phyloP scores from a whole-genome alignment of 75 land plant species.

The Selaginella tamariscina region DNA sequence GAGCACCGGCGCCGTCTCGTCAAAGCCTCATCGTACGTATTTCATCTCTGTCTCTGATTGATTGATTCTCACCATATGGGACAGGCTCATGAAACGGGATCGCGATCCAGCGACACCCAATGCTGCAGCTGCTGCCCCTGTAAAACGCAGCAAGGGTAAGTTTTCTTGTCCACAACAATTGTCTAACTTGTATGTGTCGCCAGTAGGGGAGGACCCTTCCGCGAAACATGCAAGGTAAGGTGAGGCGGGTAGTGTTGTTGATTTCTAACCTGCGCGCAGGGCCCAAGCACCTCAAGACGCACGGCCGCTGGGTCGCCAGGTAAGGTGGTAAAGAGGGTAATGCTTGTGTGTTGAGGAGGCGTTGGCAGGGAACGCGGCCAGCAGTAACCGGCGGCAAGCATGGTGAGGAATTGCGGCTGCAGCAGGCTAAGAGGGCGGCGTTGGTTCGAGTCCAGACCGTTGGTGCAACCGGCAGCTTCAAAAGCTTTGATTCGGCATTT shows the following conservation, averaged over 20 bases:
- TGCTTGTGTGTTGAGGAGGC: neutral
- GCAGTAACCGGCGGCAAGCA: neutral
- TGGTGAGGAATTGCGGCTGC: conserved; percentile 20
- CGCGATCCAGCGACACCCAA: neutral
- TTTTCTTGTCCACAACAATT: neutral
- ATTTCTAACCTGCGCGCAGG: neutral
- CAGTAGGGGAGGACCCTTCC: neutral
- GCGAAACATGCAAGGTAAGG: neutral
- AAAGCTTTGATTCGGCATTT: conserved; percentile 46
- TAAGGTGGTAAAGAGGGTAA: neutral
- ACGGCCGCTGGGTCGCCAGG: neutral
- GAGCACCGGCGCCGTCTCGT: neutral
- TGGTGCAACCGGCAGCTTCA: conserved; percentile 46
- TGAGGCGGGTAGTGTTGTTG: too few relatives aligned
- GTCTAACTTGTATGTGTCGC: neutral
- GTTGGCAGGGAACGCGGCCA: neutral
- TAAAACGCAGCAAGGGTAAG: neutral
- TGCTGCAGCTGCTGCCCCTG: neutral
- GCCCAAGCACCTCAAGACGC: neutral
- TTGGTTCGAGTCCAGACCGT: conserved; percentile 39
- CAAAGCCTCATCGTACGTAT: neutral
- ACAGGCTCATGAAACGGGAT: neutral
- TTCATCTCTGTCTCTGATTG: neutral
- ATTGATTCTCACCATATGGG: too few relatives aligned
- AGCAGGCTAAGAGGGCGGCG: conserved; percentile 40